Evolutionary conservation across 306 rosid genomes (phyloP), one percentile per base, ranked within the genome.

Genomic region (Psophocarpus tetragonolobus): DNA sequence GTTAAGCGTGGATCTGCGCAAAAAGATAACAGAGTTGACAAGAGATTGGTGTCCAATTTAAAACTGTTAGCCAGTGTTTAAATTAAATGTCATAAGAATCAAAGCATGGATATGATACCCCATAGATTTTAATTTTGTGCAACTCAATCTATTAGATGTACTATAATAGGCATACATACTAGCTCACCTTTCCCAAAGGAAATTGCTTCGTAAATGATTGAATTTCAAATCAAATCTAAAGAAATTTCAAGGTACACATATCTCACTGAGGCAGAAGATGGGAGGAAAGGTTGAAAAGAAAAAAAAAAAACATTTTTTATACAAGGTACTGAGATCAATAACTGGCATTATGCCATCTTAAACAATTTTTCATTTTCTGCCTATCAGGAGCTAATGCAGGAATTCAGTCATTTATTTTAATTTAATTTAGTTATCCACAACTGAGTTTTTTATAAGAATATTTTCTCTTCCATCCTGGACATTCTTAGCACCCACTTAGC

Each of bases 1-100:
- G 99, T 96, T 91, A 96, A 84, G 79, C 99, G 99, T 74, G 99
- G 99, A 90, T 96, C 99, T 96, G 90, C 73, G 26, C 56, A 68
- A 73, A 79, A 69, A 67, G 73, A 82, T 32, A 75, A 36, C 48
- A 70, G 48, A 79, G 69, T 33, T 56, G 68, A 69, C 44, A 56
- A 30, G 51, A 77, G 63, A 71, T 47, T 74, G 30, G 44, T 53
- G 18, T 56, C 77, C 38, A 80, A 75, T 27, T 75, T 81, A 20
- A 82, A 80, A 39, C 60, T n/a, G 38, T 38, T 58, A 77, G 66
- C 62, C 56, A 50, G 15, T 13, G 21, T 63, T 29, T 58, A 76
- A 51, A 69, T 21, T 44, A 78, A 48, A 74, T 47, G 23, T 24
- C 62, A 63, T 27, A 32, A 60, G 66, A 80, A 73, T 18, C 79